Base-by-base conservation (phyloP, 495 filamentous ascomycete genomes). In the Xylaria castorea region DNA sequence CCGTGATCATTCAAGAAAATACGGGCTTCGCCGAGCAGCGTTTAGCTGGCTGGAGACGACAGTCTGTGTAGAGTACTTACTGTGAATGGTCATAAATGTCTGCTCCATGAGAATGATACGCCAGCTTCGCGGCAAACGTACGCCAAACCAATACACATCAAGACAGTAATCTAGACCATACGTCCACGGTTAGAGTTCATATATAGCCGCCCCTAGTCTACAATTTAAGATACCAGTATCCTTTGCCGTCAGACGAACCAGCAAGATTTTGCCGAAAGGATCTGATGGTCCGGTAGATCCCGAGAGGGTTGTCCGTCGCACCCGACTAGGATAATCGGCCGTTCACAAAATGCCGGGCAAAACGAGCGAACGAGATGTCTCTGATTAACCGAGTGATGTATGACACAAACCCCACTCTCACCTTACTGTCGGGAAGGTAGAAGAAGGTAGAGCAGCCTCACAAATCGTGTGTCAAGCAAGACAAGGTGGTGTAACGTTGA, bases 21-120 rank as follows among this genome's bases (percentile, higher is more conserved):
- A 55, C n/a, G 61, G 67, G 60, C 53, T 65, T 40, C 65, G 70
- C 42, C 50, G 46, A 48, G 69, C 32, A 51, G 57, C 32, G 53
- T 67, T 64, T 63, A 46, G 46, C 30, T 66, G 44, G 61, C 68
- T 22, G 55, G 53, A 22, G 66, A 61, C n/a, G 67, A 71, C 73
- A 57, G 57, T 16, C 30, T 65, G 65, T 65, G 7, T 20, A 62
- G 50, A 75, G 73, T 75, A 88, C 91, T 83, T 81, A 90, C 94
- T 93, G 82, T 97, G 94, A 75, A 97, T 97, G 73, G 94, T 94
- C 84, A 97, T 97, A 84, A 97, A 97, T 55, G 94, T 97, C 74
- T 92, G 93, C 83, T 96, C 94, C 93, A 96, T 96, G 78, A 75
- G 82, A 80, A 73, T 76, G 77, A 75, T 74, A 44, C 67, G 74